These are phyloP conservation scores for Francoa sonchifolia DNA, from an alignment of 441 rosid species.

Conservation along the genomic window DNA sequence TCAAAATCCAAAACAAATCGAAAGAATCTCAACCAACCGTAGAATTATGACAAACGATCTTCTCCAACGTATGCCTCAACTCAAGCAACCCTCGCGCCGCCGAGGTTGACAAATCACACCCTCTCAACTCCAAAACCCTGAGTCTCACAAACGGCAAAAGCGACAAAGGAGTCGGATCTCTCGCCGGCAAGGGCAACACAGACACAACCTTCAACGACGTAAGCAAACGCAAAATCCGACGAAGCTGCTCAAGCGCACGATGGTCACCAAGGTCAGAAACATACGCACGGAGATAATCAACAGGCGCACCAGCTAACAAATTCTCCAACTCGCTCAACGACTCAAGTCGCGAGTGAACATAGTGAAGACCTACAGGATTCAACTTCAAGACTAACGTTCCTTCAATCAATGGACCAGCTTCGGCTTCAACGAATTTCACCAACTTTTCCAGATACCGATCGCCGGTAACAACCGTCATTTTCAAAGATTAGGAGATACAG, in stretches of 20 bases:
- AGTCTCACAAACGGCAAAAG: constrained; percentile 68
- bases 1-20: neutral
- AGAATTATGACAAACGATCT: constrained; percentile 83
- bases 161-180: constrained; percentile 84
- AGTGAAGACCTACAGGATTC: constrained; percentile 89
- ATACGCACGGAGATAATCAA: constrained; percentile 91
- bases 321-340: constrained; percentile 72
- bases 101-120: constrained; percentile 87
- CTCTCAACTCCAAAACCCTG: constrained; percentile 71
- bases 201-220: constrained; percentile 76
- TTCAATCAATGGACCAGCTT: constrained; percentile 63
- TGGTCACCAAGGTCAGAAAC: constrained; percentile 87
- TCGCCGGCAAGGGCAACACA: constrained; percentile 50
- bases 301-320: constrained; percentile 74
- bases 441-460: constrained; percentile 84
- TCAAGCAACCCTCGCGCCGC: constrained; percentile 86
- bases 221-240: constrained; percentile 66
- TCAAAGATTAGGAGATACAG: no score
- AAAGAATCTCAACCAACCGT: constrained; percentile 23
- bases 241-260: constrained; percentile 91
- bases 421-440: constrained; percentile 56
- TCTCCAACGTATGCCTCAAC: constrained; percentile 75
- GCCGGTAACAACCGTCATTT: constrained; percentile 85
- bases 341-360: constrained; percentile 81
- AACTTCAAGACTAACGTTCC: constrained; percentile 61